Base-by-base conservation (phyloP, 2,329 filamentous ascomycete genomes). In the Neofusicoccum sp. region DNA sequence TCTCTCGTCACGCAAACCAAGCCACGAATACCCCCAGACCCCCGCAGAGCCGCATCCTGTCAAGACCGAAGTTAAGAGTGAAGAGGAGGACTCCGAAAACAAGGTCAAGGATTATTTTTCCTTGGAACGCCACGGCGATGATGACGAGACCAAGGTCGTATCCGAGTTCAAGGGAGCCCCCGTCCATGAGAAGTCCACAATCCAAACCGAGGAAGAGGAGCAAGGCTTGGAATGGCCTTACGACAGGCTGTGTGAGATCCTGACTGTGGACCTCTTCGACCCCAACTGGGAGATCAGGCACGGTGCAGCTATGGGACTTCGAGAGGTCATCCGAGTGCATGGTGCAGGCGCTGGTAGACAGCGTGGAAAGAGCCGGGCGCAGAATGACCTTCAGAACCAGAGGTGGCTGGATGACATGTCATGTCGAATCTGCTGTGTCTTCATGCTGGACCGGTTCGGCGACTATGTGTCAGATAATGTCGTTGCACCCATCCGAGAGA, bases 401-500 rank as follows among this genome's bases (percentile, higher is more conserved):
- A 84, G 82, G 71, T 99, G 92, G 92, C 84, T 99, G 20, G 90
- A 98, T 70, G 93, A 99, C 70, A 82, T 99, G 56, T 91, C 93
- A n/a, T 97, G 93, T 69, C 89, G 95, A 28, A 84, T 99, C 51
- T 93, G 93, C 74, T 96, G 91, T 72, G 93, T 99, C 57, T 88
- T 99, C 69, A 97, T 99, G 87, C 86, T 99, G 14, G 95, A 99
- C 76, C 88, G 93, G 58, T 99, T 99, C 71, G 96, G 93, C 61
- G 95, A 99, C 71, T 99, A 97, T 77, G 95, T 96, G 62, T 96
- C 93, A 4, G 95, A 99, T 74, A 99, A 91, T 58, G 96, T 96
- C 0, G 92, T 99, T 41, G 95, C 95, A 0, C 95, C 95, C 0
- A 97, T 99, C 65, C 84, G 95, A 65, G 95, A 99, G 78, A 96